Percentiles rank a stretch among this genome's conserved stretches.
Conservation (phyloP, 805 yeast genomes). For the Yarrowia bubula region DNA sequence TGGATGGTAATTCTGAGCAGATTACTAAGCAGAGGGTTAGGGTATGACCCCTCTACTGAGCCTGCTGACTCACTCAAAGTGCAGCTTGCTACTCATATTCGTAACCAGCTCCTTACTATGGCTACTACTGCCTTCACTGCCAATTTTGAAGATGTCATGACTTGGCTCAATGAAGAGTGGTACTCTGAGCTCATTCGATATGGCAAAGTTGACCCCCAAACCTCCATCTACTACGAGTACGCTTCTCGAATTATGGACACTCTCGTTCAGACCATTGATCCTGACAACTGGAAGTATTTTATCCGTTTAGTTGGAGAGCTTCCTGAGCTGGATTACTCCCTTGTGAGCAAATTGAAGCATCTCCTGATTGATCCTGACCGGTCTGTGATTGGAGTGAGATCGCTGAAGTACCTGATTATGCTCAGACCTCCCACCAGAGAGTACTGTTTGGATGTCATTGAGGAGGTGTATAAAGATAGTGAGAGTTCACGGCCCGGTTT, state of each 20-base stretch:
- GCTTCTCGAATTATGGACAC: conserved; percentile 70
- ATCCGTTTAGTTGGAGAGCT: conserved; percentile 82
- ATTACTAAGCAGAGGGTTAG: conserved; percentile 72
- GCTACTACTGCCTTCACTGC: conserved; percentile 69
- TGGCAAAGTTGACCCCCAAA: conserved; percentile 29
- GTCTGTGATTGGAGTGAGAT: conserved; percentile 72
- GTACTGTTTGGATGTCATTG: conserved; percentile 41
- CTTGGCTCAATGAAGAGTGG: conserved; percentile 98
- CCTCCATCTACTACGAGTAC: conserved; percentile 58
- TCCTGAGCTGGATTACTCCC: conserved; percentile 64
- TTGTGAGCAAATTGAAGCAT: conserved; percentile 65
- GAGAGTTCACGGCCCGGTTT: conserved; percentile 33
- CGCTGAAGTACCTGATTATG: conserved; percentile 77
- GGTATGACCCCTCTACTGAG: conserved; percentile 38
- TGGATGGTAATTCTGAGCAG: conserved; percentile 77
- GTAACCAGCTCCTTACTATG: conserved; percentile 69
- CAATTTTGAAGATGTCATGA: conserved; percentile 71
- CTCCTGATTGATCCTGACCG: conserved; percentile 85
- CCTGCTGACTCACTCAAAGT: conserved; percentile 23
- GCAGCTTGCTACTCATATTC: conserved; percentile 48
- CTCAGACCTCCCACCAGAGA: conserved; percentile 81
- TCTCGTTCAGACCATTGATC: conserved; percentile 79
- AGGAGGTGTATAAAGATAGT: conserved; percentile 35
- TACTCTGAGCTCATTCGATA: conserved; percentile 50
- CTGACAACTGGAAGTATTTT: conserved; percentile 73